Evolutionary conservation across 305 asterid genomes (phyloP).

Genomic region (Solanum hybrid): DNA sequence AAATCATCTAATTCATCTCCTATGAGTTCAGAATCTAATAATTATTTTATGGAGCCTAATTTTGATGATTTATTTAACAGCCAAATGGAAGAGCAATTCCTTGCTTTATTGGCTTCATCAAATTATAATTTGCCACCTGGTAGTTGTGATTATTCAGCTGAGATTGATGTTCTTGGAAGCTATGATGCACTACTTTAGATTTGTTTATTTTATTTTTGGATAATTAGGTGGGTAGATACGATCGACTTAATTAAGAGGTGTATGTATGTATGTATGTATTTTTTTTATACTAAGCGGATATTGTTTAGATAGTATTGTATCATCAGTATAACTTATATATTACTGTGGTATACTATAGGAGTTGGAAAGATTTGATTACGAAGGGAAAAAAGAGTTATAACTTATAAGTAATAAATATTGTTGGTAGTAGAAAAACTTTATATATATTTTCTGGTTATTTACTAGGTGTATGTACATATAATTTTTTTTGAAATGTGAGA

Average conservation of each 20-base stretch:
- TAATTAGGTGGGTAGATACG: background rate
- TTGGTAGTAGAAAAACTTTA: background rate
- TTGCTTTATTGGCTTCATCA: conserved; percentile 16
- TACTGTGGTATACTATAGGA: background rate
- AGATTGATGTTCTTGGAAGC: conserved; percentile 38
- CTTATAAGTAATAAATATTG: background rate
- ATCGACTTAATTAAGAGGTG: background rate
- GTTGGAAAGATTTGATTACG: background rate
- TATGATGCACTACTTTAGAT: conserved; percentile 29
- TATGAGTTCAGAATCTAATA: conserved; percentile 16
- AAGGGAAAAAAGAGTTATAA: background rate
- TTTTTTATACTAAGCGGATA: background rate
- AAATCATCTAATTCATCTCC: background rate
- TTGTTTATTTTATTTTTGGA: background rate
- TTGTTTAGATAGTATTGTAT: background rate
- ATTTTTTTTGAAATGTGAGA: background rate
- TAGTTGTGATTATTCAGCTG: conserved; percentile 9
- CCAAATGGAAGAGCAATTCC: conserved; percentile 25
- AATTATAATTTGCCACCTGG: background rate
- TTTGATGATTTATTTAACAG: conserved; percentile 14
- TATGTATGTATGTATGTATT: background rate
- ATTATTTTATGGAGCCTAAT: conserved; percentile 17
- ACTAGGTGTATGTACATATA: too few species aligned
- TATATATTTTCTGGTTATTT: too few species aligned
- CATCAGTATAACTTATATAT: background rate